phyloP scores from a whole-genome alignment of 1,284 basidiomycete genomes.

The Sphagnurus paluster region DNA sequence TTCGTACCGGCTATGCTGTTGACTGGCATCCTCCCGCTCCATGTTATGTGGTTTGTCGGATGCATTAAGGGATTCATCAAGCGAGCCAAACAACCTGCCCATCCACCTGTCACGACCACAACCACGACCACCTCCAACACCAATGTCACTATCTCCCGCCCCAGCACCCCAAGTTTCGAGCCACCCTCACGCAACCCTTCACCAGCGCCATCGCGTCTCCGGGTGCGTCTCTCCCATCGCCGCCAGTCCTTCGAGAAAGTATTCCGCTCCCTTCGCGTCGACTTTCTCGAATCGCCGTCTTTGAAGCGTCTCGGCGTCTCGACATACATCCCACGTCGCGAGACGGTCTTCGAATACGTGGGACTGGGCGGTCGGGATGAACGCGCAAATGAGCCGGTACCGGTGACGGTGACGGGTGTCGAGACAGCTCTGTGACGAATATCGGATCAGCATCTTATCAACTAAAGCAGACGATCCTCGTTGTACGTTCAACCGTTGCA shows the following conservation, averaged over 20 bases:
- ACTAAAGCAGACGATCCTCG: too few species aligned
- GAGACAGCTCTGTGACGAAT: too few species aligned
- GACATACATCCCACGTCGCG: slow-evolving; percentile 15
- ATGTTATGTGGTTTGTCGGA: slow-evolving; percentile 54
- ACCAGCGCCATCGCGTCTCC: background rate
- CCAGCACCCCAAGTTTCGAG: background rate
- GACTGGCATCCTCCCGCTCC: slow-evolving; percentile 46
- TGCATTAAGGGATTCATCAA: slow-evolving; percentile 52
- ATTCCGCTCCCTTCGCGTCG: slow-evolving; percentile 12
- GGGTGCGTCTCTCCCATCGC: slow-evolving; percentile 8
- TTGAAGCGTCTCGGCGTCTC: slow-evolving; percentile 6
- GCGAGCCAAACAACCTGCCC: slow-evolving; percentile 24
- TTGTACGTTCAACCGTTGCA: too few species aligned
- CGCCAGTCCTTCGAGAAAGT: slow-evolving; percentile 13
- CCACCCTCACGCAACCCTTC: background rate
- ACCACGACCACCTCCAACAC: background rate
- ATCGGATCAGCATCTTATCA: too few species aligned
- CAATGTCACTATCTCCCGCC: background rate
- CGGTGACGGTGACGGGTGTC: background rate
- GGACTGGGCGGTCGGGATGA: slow-evolving; percentile 18
- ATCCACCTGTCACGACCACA: background rate
- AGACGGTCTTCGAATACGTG: slow-evolving; percentile 19
- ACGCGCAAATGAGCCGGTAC: background rate
- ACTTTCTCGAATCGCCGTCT: slow-evolving; percentile 6
- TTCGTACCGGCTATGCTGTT: slow-evolving; percentile 43